phyloP scores from a whole-genome alignment of 768 basidiomycete species.

The Stropharia rugosoannulata region DNA sequence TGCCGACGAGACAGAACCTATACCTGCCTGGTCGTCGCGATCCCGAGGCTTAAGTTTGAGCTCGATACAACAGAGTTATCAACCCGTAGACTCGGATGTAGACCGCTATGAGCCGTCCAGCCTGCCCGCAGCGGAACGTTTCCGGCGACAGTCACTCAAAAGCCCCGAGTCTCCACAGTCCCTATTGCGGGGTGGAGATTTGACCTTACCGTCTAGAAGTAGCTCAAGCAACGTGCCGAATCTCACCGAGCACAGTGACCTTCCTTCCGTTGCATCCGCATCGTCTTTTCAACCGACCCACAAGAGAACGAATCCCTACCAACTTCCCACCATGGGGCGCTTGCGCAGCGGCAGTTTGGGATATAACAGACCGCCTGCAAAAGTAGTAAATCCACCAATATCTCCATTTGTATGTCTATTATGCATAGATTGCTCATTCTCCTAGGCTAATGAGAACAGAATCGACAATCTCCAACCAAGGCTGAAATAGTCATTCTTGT shows the following conservation, averaged over 20 bases:
- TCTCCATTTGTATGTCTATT: conserved; percentile 21
- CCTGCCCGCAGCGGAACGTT: conserved; percentile 36
- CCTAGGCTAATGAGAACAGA: not conserved
- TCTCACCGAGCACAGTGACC: conserved; percentile 35
- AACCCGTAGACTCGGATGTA: conserved; percentile 50
- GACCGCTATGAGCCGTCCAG: conserved; percentile 49
- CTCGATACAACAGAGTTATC: conserved; percentile 40
- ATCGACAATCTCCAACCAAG: conserved; percentile 2
- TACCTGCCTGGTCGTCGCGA: conserved; percentile 37
- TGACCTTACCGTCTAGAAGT: conserved; percentile 60
- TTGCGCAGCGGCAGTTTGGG: conserved; percentile 64
- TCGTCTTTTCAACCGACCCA: conserved; percentile 16
- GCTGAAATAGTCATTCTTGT: conserved; percentile 67
- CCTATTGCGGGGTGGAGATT: conserved; percentile 53
- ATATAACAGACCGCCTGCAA: conserved; percentile 36
- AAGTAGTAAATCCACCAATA: conserved; percentile 35
- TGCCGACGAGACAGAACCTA: conserved; percentile 5
- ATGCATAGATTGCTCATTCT: not conserved
- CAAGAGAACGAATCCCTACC: conserved; percentile 1
- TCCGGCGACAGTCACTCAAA: conserved; percentile 49
- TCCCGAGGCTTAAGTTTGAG: conserved; percentile 58
- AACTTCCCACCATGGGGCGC: conserved; percentile 29
- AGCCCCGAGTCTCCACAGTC: conserved; percentile 40
- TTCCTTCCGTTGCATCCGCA: conserved; percentile 15
- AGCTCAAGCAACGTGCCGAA: conserved; percentile 29